Evolutionary conservation across 495 filamentous ascomycete genomes (phyloP).

Genomic region (Aspergillus indologenus): DNA sequence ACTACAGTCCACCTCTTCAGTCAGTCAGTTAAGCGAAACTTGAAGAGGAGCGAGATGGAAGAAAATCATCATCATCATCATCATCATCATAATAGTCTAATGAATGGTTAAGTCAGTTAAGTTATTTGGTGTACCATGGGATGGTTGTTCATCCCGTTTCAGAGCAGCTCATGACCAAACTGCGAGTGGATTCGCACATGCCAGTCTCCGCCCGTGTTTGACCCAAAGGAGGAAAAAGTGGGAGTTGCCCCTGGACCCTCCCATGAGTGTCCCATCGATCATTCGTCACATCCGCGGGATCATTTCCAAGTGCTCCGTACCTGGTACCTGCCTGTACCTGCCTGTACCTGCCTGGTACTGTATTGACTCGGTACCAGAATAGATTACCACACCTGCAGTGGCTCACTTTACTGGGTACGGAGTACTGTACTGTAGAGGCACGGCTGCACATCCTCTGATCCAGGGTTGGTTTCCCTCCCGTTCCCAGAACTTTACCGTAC

Average conservation of each 20-base stretch:
- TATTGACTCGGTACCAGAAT: no score
- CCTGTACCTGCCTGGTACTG: no score
- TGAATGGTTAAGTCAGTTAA: not conserved
- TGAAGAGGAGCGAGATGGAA: not conserved
- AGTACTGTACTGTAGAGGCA: no score
- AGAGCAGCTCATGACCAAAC: not conserved
- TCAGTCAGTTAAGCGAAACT: not conserved
- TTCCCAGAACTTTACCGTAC: no score
- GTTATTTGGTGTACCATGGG: not conserved
- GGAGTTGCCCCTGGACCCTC: not conserved
- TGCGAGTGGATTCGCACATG: not conserved
- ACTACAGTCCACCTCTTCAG: not conserved
- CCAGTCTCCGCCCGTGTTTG: not conserved
- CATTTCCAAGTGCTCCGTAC: not conserved
- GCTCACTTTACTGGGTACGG: no score
- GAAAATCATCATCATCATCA: not conserved
- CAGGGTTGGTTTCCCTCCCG: no score
- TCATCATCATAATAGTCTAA: no score
- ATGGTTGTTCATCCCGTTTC: not conserved
- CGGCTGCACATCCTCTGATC: no score
- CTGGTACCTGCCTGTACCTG: no score
- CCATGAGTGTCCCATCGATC: no score
- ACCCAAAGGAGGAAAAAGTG: not conserved
- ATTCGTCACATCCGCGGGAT: not conserved
- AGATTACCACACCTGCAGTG: no score